Evolutionary conservation across 768 basidiomycete genomes (phyloP).

Genomic region (Scleroderma citrinum): DNA sequence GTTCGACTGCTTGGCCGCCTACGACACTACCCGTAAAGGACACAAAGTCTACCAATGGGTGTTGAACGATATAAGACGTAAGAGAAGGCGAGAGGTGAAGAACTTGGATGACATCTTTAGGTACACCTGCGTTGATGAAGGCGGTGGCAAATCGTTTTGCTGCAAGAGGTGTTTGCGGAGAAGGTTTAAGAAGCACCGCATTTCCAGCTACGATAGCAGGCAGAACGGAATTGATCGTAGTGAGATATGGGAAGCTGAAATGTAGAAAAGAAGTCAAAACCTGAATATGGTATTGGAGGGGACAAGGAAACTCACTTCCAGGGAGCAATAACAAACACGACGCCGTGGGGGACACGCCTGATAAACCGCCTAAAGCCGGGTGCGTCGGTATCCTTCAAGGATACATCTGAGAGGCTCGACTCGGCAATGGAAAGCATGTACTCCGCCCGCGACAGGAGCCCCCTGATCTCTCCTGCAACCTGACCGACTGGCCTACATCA

Average conservation of each 20-base stretch:
- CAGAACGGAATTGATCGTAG: slow-evolving; percentile 85
- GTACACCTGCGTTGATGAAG: slow-evolving; percentile 72
- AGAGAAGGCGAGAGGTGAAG: slow-evolving; percentile 65
- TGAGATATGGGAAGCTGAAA: slow-evolving; percentile 80
- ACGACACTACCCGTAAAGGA: slow-evolving; percentile 87
- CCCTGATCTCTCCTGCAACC: slow-evolving; percentile 70
- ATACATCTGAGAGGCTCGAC: slow-evolving; percentile 65
- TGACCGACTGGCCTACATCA: slow-evolving; percentile 68
- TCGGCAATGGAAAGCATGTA: slow-evolving; percentile 85
- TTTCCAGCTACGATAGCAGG: slow-evolving; percentile 92
- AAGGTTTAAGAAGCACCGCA: slow-evolving; percentile 87
- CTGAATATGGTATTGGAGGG: neutral
- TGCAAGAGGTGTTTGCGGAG: slow-evolving; percentile 89
- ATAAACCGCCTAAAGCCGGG: slow-evolving; percentile 84
- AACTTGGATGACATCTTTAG: slow-evolving; percentile 66
- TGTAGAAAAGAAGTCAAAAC: neutral
- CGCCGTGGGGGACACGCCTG: slow-evolving; percentile 77
- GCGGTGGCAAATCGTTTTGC: slow-evolving; percentile 76
- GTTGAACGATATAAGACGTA: slow-evolving; percentile 54
- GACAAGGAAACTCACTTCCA: slow-evolving; percentile 69
- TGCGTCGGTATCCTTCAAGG: slow-evolving; percentile 69
- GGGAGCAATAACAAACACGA: slow-evolving; percentile 82
- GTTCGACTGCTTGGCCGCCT: slow-evolving; percentile 70
- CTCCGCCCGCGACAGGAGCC: slow-evolving; percentile 73
- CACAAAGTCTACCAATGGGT: slow-evolving; percentile 70